Evolutionary conservation across 1,284 basidiomycete genomes (phyloP), one percentile per base, ranked within the genome.

Genomic region (Sanguinoderma infundibulare): DNA sequence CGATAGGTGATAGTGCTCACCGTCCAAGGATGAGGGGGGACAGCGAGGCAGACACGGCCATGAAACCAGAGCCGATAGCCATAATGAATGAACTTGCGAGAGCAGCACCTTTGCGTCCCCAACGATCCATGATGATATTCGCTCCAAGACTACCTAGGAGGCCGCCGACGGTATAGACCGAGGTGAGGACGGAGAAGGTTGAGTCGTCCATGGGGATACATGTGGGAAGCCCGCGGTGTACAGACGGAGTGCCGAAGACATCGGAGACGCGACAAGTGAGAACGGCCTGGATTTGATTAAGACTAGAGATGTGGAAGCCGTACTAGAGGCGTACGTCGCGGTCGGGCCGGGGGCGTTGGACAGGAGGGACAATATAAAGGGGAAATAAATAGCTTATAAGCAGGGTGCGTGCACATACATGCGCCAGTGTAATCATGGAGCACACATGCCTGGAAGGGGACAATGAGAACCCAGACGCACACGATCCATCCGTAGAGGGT

Each of bases 151-250:
- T 93, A 14, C 95, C 95, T 3, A 89, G 59, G 15, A 98, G 83
- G 38, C 96, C 96, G 7, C 96, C 96, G n/a, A 94, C 73, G 1
- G 94, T 96, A 75, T 95, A 96, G 34, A 92, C 78, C 28, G 95
- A 83, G 0, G 95, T 98, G 46, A 96, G 83, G 35, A 90, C 73
- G 17, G 91, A 91, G 78, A 96, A 97, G 0, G 82, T 81, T 30
- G 84, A 79, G 60, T 91, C 85, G 38, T 86, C 83, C 87, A 96
- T 92, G 15, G 86, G 84, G 40, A 96, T 87, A 73, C 94, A 96
- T 32, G 82, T 81, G 2, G 86, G 81, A 5, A 87, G 73, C n/a
- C 77, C 75, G 64, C 75, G 70, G 62, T 68, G 62, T 1, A 53
- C 62, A 10, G 63, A 40, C 5, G 42, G 40, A 30, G 40, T 62